Evolutionary conservation across 352 stramenopile species (phyloP), one percentile per base, ranked within the genome.

Genomic region (Phytophthora pluvialis): DNA sequence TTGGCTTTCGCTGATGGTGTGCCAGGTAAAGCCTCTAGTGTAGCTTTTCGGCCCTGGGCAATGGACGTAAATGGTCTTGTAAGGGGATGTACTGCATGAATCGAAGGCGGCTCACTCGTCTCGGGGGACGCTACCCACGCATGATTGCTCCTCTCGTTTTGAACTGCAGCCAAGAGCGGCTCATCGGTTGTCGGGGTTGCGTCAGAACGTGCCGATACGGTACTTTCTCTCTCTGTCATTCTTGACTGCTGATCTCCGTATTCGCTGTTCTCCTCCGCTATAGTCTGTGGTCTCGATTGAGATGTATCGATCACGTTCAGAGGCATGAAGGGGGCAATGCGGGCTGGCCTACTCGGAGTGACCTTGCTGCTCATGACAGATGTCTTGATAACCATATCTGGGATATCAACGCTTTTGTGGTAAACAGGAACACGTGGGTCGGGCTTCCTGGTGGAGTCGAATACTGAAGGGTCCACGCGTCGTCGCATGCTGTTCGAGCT

Each of bases 401-500:
- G 56, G 13, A 71, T 71, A 44, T 72, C 63, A 35, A 60, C 51
- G n/a, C 4, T 56, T 56, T 38, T 52, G 36, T 49, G 72, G 39
- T 8, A 51, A 13, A 18, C 62, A 33, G 18, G 56, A 57, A 40
- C 21, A 9, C n/a, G 50, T 3, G 33, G 54, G 36, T 2, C 67
- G 29, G 39, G 43, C 8, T 60, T 63, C 7, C 53, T 16, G 7
- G 12, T 7, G 16, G 43, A 7, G 18, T 59, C 35, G 36, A 71
- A 62, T 21, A 61, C 31, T 12, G 67, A 67, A 35, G 67, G 38
- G 26, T 71, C 61, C 38, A 75, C 68, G 8, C 80, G 72, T 2
- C 73, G 65, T 7, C 67, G 71, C 66, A 91, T 81, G 5, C 40
- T 62, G 11, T 73, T 80, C n/a, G 81, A 88, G n/a, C 63, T 65